Conservation (phyloP, 179 eudicot species). For the Patellifolia procumbens region DNA sequence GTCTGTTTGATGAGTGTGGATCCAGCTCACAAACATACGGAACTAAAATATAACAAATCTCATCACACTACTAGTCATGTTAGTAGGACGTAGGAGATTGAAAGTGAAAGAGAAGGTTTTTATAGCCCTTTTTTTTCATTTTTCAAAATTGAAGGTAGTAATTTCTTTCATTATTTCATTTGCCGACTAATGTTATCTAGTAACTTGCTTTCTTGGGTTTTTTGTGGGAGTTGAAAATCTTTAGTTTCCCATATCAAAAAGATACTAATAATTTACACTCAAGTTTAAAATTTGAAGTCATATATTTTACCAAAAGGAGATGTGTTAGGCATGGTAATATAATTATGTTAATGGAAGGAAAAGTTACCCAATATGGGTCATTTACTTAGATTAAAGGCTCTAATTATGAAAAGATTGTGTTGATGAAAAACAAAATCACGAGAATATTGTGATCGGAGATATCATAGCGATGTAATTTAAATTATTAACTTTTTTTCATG, state of each 20-base stretch:
- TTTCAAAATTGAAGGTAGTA: neutral
- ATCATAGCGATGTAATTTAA: neutral
- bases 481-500: neutral
- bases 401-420: constrained; percentile 1
- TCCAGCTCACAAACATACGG: constrained; percentile 48
- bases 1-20: constrained; percentile 41
- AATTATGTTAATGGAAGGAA: neutral
- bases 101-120: neutral
- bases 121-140: neutral
- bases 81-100: neutral
- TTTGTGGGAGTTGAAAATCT: constrained; percentile 21
- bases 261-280: constrained; percentile 27
- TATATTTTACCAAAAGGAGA: constrained; percentile 7
- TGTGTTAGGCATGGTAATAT: constrained; percentile 13
- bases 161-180: neutral
- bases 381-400: neutral
- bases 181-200: constrained; percentile 19
- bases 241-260: constrained; percentile 14
- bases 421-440: neutral
- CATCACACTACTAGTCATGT: constrained; percentile 13
- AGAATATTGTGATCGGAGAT: neutral
- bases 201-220: constrained; percentile 17
- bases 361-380: neutral
- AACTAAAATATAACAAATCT: constrained; percentile 26
- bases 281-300: neutral